Conservation (phyloP, 305 asterid species). For the Salvia sclarea region DNA sequence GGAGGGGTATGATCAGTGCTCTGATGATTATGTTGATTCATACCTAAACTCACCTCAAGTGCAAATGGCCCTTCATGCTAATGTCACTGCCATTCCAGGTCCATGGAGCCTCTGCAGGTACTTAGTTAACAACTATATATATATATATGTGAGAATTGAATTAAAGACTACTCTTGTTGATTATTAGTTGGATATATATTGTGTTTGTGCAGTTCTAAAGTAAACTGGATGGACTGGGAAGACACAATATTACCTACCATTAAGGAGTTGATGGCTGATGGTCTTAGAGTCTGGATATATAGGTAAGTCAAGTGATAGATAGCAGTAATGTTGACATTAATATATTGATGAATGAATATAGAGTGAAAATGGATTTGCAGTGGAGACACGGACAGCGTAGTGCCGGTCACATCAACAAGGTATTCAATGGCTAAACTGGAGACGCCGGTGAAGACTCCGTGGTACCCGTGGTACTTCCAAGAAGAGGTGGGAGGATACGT, state of each 20-base stretch:
- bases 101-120: constrained; percentile 44
- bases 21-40: constrained; percentile 18
- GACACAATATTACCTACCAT: constrained; percentile 38
- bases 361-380: too few relatives aligned
- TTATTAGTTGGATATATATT: neutral
- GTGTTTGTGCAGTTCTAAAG: neutral
- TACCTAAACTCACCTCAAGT: constrained; percentile 47
- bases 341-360: too few relatives aligned
- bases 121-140: neutral
- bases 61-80: constrained; percentile 45
- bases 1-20: constrained; percentile 43
- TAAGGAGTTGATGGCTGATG: constrained; percentile 44
- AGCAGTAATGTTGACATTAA: neutral
- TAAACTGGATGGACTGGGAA: constrained; percentile 35
- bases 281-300: constrained; percentile 41
- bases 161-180: neutral
- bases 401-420: constrained; percentile 45
- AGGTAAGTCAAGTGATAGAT: constrained; percentile 27
- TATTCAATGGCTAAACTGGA: constrained; percentile 38
- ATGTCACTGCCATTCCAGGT: constrained; percentile 32
- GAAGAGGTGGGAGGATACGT: constrained; percentile 57
- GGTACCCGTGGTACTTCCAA: constrained; percentile 46
- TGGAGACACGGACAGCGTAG: constrained; percentile 43
- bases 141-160: too few relatives aligned
- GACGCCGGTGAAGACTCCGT: constrained; percentile 35